Conservation (phyloP, 306 rosid species). For the Glycine latifolia region DNA sequence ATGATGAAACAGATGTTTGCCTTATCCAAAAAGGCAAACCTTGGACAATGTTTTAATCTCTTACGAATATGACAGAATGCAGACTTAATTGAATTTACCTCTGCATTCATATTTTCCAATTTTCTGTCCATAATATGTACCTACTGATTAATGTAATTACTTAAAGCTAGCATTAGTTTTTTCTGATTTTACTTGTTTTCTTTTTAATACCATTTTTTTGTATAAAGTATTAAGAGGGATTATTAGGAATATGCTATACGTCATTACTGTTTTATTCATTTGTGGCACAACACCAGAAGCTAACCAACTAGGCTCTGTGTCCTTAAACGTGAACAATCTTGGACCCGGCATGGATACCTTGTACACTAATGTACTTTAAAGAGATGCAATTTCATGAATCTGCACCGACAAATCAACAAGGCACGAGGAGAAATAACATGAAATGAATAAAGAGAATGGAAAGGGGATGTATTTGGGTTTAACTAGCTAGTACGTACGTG, state of each 20-base stretch:
- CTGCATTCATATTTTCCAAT: slow-evolving; percentile 21
- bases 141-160: background rate
- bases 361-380: slow-evolving; percentile 20
- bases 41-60: slow-evolving; percentile 35
- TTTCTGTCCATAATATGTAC: background rate
- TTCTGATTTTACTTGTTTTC: too few species aligned
- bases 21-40: slow-evolving; percentile 53
- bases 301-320: slow-evolving; percentile 5
- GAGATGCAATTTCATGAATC: background rate
- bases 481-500: slow-evolving; percentile 31
- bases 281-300: slow-evolving; percentile 4
- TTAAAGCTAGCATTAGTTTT: too few species aligned
- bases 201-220: too few species aligned
- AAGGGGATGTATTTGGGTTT: slow-evolving; percentile 43
- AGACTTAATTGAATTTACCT: slow-evolving; percentile 6
- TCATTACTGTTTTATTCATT: background rate
- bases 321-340: background rate
- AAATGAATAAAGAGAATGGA: slow-evolving; percentile 38
- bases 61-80: background rate
- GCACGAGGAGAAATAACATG: background rate
- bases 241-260: background rate
- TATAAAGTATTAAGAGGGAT: background rate
- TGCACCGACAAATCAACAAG: slow-evolving; percentile 27
- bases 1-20: slow-evolving; percentile 51
- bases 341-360: slow-evolving; percentile 24